These are phyloP conservation scores for Amphichorda felina DNA, from an alignment of 2,329 filamentous ascomycete species.

Conservation along the genomic window DNA sequence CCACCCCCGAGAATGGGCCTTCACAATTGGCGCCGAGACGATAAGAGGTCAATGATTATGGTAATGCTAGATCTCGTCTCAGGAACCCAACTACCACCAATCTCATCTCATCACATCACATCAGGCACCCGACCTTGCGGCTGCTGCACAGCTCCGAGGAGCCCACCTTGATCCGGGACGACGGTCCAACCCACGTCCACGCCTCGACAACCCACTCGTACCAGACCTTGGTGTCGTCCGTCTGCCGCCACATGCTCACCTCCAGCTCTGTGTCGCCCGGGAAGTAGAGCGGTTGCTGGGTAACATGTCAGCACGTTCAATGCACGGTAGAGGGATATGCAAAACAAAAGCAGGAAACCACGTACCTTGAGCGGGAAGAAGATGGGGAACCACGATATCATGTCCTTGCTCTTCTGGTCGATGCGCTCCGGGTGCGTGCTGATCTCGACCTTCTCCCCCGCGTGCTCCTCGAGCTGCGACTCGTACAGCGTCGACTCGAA, in stretches of 20 bases:
- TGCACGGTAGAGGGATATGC: neutral
- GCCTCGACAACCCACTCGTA: constrained; percentile 96
- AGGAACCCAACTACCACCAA: too few species aligned
- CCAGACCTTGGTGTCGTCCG: constrained; percentile 92
- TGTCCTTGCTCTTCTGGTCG: constrained; percentile 84
- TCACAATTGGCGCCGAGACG: too few species aligned
- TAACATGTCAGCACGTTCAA: neutral
- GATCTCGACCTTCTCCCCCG: constrained; percentile 57
- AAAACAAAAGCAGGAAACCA: too few species aligned
- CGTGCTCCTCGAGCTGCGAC: constrained; percentile 25
- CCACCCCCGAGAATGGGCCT: too few species aligned
- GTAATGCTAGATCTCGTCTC: too few species aligned
- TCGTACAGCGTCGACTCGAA: constrained; percentile 93
- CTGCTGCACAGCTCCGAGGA: constrained; percentile 58
- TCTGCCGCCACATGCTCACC: constrained; percentile 91
- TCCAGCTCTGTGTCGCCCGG: constrained; percentile 78
- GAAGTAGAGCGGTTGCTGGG: constrained; percentile 70
- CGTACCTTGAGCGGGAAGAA: constrained; percentile 90
- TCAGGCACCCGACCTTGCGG: constrained; percentile 57
- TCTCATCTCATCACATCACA: constrained; percentile 31
- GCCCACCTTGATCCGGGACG: constrained; percentile 51
- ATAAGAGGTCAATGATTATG: too few species aligned
- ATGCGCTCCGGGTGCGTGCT: constrained; percentile 90
- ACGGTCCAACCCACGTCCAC: constrained; percentile 52
- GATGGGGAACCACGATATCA: constrained; percentile 99